A percentile compares a stretch with the other conserved stretches of the same genome.
Evolutionary conservation across 257 asterid species (phyloP).

Genomic region (Solanum piurae): DNA sequence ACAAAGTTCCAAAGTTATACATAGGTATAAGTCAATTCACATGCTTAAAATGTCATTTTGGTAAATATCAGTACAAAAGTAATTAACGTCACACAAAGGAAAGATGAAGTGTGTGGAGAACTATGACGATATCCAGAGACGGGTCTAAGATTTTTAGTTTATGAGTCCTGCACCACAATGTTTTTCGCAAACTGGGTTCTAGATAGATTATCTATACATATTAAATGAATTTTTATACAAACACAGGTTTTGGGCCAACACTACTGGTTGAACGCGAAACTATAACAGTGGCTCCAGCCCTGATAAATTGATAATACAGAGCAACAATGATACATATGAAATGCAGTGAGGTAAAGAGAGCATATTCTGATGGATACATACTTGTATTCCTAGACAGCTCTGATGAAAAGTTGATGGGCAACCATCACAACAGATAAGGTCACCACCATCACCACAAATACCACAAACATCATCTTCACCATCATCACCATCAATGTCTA

Average conservation of each 20-base stretch:
- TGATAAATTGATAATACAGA: background rate
- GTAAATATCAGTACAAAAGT: background rate
- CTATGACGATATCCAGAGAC: background rate
- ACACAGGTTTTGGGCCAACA: background rate
- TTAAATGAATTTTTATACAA: background rate
- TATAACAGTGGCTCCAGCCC: background rate
- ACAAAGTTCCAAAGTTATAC: background rate
- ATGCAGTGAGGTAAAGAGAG: background rate
- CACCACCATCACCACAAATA: constrained; percentile 14
- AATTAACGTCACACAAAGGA: background rate
- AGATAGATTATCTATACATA: background rate
- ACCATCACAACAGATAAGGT: constrained; percentile 15
- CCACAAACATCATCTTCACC: constrained; percentile 15
- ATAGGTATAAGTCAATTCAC: background rate
- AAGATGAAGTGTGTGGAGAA: background rate
- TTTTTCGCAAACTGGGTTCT: background rate
- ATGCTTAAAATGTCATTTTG: background rate
- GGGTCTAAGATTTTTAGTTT: background rate
- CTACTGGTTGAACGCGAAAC: background rate
- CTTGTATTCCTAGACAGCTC: constrained; percentile 7
- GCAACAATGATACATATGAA: background rate
- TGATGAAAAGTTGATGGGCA: constrained; percentile 16
- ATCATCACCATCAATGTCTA: constrained; percentile 5
- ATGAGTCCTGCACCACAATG: background rate
- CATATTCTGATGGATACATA: background rate